These are phyloP conservation scores for Lycium ferocissimum DNA, from an alignment of 257 asterid genomes.

Conservation along the genomic window DNA sequence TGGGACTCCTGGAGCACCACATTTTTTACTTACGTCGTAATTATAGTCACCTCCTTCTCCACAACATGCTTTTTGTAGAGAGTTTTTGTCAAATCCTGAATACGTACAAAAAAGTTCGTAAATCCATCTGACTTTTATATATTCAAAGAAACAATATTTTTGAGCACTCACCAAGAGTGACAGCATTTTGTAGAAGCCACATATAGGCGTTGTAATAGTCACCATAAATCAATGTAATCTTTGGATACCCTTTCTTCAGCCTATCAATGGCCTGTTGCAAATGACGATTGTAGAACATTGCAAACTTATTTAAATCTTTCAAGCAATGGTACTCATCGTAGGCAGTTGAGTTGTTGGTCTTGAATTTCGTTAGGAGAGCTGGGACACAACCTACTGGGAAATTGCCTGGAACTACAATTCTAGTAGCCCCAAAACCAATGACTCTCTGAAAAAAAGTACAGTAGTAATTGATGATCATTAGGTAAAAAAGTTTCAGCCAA, in stretches of 20 bases:
- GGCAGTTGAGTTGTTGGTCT: not conserved
- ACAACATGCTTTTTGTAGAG: constrained; percentile 36
- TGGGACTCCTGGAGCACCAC: constrained; percentile 29
- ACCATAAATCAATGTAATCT: not conserved
- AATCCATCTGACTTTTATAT: not conserved
- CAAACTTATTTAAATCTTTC: not conserved
- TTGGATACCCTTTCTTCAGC: not conserved
- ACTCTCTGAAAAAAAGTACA: not conserved
- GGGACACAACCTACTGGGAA: constrained; percentile 14
- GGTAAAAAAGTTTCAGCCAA: not conserved
- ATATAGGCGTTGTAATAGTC: constrained; percentile 33
- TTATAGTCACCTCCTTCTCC: constrained; percentile 44
- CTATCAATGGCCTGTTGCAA: not conserved
- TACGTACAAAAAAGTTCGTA: not conserved
- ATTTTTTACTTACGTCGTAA: constrained; percentile 23
- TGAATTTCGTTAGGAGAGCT: not conserved
- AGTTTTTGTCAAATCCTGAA: constrained; percentile 34
- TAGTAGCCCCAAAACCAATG: not conserved
- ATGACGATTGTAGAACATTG: not conserved
- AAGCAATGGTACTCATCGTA: constrained; percentile 21
- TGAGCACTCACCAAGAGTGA: not conserved
- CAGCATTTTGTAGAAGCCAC: constrained; percentile 23
- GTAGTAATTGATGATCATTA: not conserved
- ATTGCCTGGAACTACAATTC: constrained; percentile 4
- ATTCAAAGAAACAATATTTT: not conserved